phyloP scores from a whole-genome alignment of 2,329 filamentous ascomycete species.

The Colletotrichum neosansevieriae region DNA sequence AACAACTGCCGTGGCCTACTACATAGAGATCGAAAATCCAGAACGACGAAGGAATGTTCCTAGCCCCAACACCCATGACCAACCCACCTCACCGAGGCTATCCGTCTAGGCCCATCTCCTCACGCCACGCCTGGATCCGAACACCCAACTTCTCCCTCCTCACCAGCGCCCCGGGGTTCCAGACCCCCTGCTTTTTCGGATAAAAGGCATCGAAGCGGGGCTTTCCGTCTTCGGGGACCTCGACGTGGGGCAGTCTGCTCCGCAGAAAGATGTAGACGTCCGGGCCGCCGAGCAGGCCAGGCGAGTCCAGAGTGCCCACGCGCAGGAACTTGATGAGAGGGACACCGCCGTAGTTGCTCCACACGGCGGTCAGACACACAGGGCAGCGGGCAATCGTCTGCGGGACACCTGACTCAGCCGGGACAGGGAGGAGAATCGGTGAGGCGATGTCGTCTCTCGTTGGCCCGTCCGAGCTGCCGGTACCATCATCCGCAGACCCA shows the following conservation, averaged over 20 bases:
- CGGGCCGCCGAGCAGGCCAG: slow-evolving; percentile 52
- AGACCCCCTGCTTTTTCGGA: slow-evolving; percentile 46
- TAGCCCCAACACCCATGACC: no score
- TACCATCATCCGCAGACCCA: not conserved
- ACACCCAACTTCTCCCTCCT: slow-evolving; percentile 46
- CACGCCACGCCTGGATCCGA: slow-evolving; percentile 34
- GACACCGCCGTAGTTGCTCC: slow-evolving; percentile 55
- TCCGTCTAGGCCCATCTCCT: slow-evolving; percentile 9
- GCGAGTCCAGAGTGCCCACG: slow-evolving; percentile 58
- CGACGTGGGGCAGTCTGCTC: slow-evolving; percentile 54
- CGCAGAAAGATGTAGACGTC: slow-evolving; percentile 59
- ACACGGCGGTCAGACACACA: slow-evolving; percentile 54
- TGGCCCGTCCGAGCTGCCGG: not conserved
- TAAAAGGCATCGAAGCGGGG: slow-evolving; percentile 54
- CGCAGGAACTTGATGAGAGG: slow-evolving; percentile 53
- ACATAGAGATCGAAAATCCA: no score
- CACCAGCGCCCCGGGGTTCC: slow-evolving; percentile 49
- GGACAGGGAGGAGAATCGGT: slow-evolving; percentile 47
- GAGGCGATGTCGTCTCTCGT: slow-evolving; percentile 2
- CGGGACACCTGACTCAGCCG: slow-evolving; percentile 54
- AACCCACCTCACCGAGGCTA: not conserved
- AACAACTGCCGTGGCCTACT: no score
- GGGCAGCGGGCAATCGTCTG: slow-evolving; percentile 58
- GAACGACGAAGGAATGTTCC: no score
- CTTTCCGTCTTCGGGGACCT: slow-evolving; percentile 51